phyloP scores from a whole-genome alignment of 1,284 basidiomycete genomes.

The Melampsora americana region DNA sequence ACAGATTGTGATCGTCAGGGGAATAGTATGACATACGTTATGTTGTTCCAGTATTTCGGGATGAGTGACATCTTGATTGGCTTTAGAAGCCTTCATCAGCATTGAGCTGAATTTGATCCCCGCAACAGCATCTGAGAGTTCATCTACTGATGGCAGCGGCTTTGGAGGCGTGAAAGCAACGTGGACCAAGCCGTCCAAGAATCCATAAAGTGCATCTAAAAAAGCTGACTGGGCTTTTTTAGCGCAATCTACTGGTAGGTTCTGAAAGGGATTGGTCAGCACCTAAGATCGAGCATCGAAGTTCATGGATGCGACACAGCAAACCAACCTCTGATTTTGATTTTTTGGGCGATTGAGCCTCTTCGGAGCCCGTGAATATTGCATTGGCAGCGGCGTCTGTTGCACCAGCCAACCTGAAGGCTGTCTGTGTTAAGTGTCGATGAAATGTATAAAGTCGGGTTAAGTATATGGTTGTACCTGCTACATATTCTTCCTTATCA shows the following conservation, averaged over 20 bases:
- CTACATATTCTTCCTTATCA: slow-evolving; percentile 36
- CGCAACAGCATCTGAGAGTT: not conserved
- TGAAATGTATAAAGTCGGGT: slow-evolving; percentile 77
- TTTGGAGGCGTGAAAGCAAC: slow-evolving; percentile 65
- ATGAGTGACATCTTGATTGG: not conserved
- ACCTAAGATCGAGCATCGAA: no score
- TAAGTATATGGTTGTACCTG: slow-evolving; percentile 61
- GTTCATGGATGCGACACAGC: not conserved
- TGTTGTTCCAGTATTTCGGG: slow-evolving; percentile 19
- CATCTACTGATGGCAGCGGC: slow-evolving; percentile 4
- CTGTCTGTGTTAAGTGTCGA: slow-evolving; percentile 70
- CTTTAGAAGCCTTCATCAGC: not conserved
- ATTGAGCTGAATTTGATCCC: slow-evolving; percentile 9
- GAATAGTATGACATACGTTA: slow-evolving; percentile 13
- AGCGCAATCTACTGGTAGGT: slow-evolving; percentile 50
- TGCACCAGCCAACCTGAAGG: slow-evolving; percentile 79
- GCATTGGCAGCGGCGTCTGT: slow-evolving; percentile 58
- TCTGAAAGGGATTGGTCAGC: slow-evolving; percentile 1
- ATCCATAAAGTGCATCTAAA: slow-evolving; percentile 79
- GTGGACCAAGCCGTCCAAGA: slow-evolving; percentile 82
- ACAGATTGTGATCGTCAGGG: no score
- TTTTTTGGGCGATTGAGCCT: not conserved
- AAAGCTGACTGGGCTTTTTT: slow-evolving; percentile 79
- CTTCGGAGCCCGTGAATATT: not conserved
- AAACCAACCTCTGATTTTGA: not conserved